Evolutionary conservation across 768 basidiomycete species (phyloP).

Genomic region (Cystobasidium ongulense): DNA sequence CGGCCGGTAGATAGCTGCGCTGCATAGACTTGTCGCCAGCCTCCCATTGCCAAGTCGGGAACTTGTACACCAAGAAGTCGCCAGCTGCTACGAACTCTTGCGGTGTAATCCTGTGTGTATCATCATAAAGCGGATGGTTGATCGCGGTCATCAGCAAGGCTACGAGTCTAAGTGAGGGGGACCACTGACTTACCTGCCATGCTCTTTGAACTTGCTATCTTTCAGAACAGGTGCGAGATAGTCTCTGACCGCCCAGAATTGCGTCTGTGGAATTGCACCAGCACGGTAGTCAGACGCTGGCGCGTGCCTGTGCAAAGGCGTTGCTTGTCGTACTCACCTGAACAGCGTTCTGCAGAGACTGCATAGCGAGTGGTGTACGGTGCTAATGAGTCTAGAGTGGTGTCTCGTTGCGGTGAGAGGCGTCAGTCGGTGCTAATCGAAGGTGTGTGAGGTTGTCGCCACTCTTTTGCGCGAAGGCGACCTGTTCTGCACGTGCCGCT

Average conservation of each 20-base stretch:
- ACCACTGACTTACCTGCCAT: constrained; percentile 69
- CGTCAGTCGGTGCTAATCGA: too few relatives aligned
- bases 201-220: constrained; percentile 98
- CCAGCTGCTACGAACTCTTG: constrained; percentile 98
- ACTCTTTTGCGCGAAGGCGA: too few relatives aligned
- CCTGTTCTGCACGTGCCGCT: too few relatives aligned
- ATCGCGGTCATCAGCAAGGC: neutral
- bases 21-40: constrained; percentile 75
- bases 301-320: neutral
- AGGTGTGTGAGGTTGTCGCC: too few relatives aligned
- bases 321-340: constrained; percentile 53
- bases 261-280: constrained; percentile 55
- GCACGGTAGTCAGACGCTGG: neutral
- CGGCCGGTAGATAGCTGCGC: constrained; percentile 83
- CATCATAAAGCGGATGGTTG: neutral
- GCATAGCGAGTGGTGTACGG: neutral
- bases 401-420: too few relatives aligned
- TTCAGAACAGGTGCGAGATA: constrained; percentile 74
- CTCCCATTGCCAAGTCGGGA: constrained; percentile 98
- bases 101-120: constrained; percentile 44
- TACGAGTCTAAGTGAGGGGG: neutral
- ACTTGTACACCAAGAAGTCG: constrained; percentile 95
- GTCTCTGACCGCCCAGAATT: constrained; percentile 87
- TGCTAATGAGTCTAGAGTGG: neutral
- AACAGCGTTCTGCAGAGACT: constrained; percentile 38